Evolutionary conservation across 2,329 filamentous ascomycete genomes (phyloP).

Genomic region (Coniochaeta ligniaria): DNA sequence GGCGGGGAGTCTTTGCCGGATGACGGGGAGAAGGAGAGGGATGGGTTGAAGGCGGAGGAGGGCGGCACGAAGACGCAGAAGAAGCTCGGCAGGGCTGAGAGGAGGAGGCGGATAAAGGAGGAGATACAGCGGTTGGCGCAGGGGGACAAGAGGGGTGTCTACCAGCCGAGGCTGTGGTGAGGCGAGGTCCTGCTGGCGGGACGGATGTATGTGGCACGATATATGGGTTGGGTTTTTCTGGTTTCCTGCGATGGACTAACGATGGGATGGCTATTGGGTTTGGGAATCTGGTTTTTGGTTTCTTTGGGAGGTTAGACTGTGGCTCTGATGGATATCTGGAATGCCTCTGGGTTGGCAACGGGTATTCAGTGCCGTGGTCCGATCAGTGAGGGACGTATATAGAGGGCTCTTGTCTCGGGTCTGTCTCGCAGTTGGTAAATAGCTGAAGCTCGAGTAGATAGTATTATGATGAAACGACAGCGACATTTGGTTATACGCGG

Average conservation of each 20-base stretch:
- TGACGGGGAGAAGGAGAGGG: slow-evolving; percentile 2
- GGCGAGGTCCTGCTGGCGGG: background rate
- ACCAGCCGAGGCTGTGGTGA: slow-evolving; percentile 49
- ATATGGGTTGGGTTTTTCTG: background rate
- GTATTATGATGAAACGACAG: background rate
- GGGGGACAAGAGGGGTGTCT: slow-evolving; percentile 23
- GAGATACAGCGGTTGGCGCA: slow-evolving; percentile 43
- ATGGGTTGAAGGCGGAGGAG: slow-evolving; percentile 1
- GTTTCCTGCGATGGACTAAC: background rate
- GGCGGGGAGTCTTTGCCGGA: background rate
- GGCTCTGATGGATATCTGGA: background rate
- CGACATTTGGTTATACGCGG: background rate
- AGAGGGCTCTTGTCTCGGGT: too few relatives aligned
- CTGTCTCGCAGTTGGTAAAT: too few relatives aligned
- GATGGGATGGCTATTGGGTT: background rate
- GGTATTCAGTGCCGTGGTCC: too few relatives aligned
- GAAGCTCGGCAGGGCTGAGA: slow-evolving; percentile 43
- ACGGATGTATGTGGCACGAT: background rate
- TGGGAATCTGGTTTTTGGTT: background rate
- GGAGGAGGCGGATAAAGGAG: slow-evolving; percentile 50
- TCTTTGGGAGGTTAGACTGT: background rate
- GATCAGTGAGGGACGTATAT: too few relatives aligned
- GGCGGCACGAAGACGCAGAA: slow-evolving; percentile 21
- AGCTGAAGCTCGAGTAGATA: background rate
- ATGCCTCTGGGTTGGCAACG: too few relatives aligned